phyloP scores from a whole-genome alignment of 495 filamentous ascomycete species.

The Penicillium robsamsonii region DNA sequence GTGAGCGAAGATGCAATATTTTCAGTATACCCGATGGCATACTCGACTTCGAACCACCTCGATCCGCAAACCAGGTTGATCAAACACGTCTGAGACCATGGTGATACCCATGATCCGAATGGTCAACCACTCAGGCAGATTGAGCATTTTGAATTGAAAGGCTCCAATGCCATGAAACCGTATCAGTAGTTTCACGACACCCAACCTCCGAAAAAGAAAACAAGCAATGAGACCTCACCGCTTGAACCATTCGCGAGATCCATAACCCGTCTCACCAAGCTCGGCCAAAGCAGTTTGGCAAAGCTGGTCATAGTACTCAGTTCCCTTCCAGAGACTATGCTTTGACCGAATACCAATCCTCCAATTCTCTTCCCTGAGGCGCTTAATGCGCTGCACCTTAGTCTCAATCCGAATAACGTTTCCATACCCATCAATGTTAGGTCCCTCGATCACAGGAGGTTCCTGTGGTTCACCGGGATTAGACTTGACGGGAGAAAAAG shows the following conservation, averaged over 20 bases:
- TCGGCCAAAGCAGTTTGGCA: conserved; percentile 36
- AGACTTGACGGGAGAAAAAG: conserved; percentile 31
- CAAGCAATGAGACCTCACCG: neutral
- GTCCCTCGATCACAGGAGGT: neutral
- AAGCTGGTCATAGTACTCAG: conserved; percentile 35
- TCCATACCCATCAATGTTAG: conserved; percentile 20
- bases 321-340: conserved; percentile 38
- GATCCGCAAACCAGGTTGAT: neutral
- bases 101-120: neutral
- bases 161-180: neutral
- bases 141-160: neutral
- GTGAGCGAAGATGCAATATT: neutral
- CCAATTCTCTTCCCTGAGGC: conserved; percentile 37
- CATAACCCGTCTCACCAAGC: conserved; percentile 14
- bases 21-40: neutral
- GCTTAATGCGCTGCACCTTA: conserved; percentile 34
- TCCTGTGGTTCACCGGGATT: neutral
- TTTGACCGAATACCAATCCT: conserved; percentile 32
- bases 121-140: too few relatives aligned
- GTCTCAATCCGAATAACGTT: conserved; percentile 28
- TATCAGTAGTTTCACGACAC: neutral
- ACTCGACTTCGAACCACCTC: neutral
- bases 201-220: neutral
- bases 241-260: neutral
- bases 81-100: neutral